A percentile compares a stretch with the other conserved stretches of the same genome.
These are phyloP conservation scores for Boletus reticulatus DNA, from an alignment of 768 basidiomycete genomes.

Conservation along the genomic window DNA sequence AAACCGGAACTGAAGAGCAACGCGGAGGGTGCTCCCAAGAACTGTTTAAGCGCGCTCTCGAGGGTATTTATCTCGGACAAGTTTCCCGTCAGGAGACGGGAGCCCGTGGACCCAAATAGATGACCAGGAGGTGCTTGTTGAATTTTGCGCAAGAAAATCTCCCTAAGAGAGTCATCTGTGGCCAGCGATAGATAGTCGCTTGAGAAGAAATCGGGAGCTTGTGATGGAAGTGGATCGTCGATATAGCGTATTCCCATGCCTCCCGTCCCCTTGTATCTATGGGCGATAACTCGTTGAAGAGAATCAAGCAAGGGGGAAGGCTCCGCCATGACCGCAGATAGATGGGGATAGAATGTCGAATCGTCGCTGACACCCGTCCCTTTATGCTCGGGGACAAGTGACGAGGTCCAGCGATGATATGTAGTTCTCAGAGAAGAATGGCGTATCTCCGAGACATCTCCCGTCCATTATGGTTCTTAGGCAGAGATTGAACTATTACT, in stretches of 20 bases:
- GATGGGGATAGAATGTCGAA: neutral
- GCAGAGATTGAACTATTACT: neutral
- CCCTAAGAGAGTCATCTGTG: slow-evolving; percentile 29
- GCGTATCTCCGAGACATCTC: neutral
- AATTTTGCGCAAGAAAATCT: slow-evolving; percentile 32
- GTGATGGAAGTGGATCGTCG: slow-evolving; percentile 17
- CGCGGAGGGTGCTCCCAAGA: slow-evolving; percentile 35
- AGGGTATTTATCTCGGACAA: slow-evolving; percentile 13
- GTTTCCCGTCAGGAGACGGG: slow-evolving; percentile 46
- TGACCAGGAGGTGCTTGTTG: slow-evolving; percentile 14
- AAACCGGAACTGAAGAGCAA: slow-evolving; percentile 56
- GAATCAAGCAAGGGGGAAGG: slow-evolving; percentile 7
- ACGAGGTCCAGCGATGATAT: neutral
- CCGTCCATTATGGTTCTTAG: neutral
- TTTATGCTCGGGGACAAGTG: slow-evolving; percentile 5
- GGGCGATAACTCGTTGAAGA: slow-evolving; percentile 11
- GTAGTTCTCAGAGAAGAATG: neutral
- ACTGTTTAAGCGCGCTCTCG: slow-evolving; percentile 8
- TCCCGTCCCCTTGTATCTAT: slow-evolving; percentile 2
- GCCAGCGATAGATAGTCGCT: slow-evolving; percentile 54
- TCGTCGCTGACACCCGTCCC: neutral
- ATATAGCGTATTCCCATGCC: slow-evolving; percentile 5
- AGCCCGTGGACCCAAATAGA: slow-evolving; percentile 49
- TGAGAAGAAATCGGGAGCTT: slow-evolving; percentile 39
- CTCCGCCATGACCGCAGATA: slow-evolving; percentile 4